Evolutionary conservation across 768 basidiomycete species (phyloP).

Genomic region (Agrocybe chaxingu): DNA sequence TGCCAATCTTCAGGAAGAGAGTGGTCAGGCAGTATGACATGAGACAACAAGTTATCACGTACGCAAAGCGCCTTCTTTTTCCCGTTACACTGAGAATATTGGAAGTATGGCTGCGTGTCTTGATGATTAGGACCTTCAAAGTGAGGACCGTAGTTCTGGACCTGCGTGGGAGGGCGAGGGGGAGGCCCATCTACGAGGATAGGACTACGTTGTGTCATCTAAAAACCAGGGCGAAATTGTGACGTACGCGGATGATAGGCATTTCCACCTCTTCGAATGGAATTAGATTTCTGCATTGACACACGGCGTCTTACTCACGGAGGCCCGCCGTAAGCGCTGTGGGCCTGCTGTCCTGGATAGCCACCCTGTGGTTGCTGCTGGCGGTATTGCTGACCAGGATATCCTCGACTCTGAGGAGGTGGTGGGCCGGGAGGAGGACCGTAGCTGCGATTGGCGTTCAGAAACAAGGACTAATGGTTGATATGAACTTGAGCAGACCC

Average conservation of each 20-base stretch:
- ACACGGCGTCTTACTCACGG: slow-evolving; percentile 11
- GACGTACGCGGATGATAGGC: slow-evolving; percentile 19
- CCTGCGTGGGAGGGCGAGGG: slow-evolving; percentile 48
- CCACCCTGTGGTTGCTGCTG: slow-evolving; percentile 23
- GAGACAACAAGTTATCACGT: slow-evolving; percentile 22
- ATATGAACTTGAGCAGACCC: neutral
- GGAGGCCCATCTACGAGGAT: slow-evolving; percentile 34
- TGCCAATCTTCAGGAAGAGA: slow-evolving; percentile 62
- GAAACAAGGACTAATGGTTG: neutral
- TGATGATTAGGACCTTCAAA: slow-evolving; percentile 42
- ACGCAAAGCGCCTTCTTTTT: slow-evolving; percentile 88
- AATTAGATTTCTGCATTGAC: neutral
- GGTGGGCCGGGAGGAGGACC: slow-evolving; percentile 26
- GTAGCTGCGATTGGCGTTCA: slow-evolving; percentile 4
- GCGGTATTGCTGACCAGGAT: slow-evolving; percentile 43
- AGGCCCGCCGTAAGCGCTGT: slow-evolving; percentile 5
- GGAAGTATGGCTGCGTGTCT: slow-evolving; percentile 63
- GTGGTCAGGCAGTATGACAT: neutral
- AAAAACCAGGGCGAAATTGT: slow-evolving; percentile 2
- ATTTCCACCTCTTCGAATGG: slow-evolving; percentile 14
- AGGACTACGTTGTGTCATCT: slow-evolving; percentile 8
- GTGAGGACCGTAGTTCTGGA: slow-evolving; percentile 65
- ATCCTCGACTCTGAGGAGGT: slow-evolving; percentile 22
- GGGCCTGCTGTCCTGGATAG: slow-evolving; percentile 18
- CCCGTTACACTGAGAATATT: slow-evolving; percentile 88